These are phyloP conservation scores for Blastocrithidia nonstop DNA, from an alignment of 208 protist genomes.

Conservation along the genomic window DNA sequence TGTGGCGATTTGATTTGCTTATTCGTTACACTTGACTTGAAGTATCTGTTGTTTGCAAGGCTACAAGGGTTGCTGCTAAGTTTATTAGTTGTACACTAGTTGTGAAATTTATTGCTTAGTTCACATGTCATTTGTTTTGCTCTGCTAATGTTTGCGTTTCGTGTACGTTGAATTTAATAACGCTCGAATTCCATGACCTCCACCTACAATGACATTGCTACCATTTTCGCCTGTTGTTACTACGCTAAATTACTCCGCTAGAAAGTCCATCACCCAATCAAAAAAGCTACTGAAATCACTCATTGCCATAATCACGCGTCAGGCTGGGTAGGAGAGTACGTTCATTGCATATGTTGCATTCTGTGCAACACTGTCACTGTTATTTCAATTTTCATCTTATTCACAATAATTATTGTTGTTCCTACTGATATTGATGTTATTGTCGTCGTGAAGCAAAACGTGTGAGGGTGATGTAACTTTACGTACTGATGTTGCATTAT, in stretches of 20 bases:
- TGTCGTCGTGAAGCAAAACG: background rate
- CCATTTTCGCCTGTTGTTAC: background rate
- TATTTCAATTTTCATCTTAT: background rate
- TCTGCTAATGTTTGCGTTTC: background rate
- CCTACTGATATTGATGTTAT: background rate
- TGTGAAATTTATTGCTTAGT: background rate
- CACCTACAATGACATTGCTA: background rate
- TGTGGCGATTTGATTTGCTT: too few species aligned
- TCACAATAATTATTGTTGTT: conserved; percentile 2
- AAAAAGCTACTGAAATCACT: conserved; percentile 71
- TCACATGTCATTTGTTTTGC: background rate
- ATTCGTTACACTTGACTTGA: too few species aligned
- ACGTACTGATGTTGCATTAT: too few species aligned
- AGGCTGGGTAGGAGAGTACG: conserved; percentile 63
- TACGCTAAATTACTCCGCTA: conserved; percentile 64
- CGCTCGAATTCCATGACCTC: background rate
- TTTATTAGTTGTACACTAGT: background rate
- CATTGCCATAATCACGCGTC: conserved; percentile 60
- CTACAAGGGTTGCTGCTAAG: background rate
- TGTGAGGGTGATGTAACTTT: conserved; percentile 2
- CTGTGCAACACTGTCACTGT: background rate
- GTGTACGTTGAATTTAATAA: background rate
- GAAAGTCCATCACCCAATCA: conserved; percentile 71
- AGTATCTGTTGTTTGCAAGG: too few species aligned
- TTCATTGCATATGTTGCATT: conserved; percentile 7